Conservation (phyloP, 2,329 filamentous ascomycete species). For the Lojkania enalia region DNA sequence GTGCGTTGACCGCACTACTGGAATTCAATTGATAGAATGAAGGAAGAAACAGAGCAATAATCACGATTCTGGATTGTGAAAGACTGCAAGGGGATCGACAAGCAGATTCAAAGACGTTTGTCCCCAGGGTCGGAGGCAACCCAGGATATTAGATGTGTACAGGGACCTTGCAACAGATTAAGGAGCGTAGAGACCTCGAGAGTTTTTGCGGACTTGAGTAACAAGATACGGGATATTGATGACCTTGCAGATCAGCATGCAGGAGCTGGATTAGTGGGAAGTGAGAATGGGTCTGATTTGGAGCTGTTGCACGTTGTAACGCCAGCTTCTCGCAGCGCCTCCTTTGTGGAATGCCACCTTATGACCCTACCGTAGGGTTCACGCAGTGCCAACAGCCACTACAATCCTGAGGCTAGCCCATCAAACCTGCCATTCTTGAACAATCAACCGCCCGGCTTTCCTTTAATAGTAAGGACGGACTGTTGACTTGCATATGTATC, state of each 20-base stretch:
- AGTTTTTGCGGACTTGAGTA: background rate
- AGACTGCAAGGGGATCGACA: conserved; percentile 33
- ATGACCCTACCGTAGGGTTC: conserved; percentile 30
- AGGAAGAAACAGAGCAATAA: conserved; percentile 23
- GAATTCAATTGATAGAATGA: conserved; percentile 18
- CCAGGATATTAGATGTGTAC: conserved; percentile 11
- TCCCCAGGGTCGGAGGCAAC: background rate
- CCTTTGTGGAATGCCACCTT: conserved; percentile 33
- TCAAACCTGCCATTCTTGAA: conserved; percentile 13
- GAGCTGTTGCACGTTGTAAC: conserved; percentile 35
- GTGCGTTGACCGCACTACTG: conserved; percentile 26
- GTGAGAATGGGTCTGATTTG: conserved; percentile 27
- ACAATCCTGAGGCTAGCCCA: conserved; percentile 16
- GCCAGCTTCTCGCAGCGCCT: conserved; percentile 34
- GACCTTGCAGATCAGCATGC: conserved; percentile 29
- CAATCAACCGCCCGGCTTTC: too few relatives aligned
- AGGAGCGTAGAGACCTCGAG: conserved; percentile 13
- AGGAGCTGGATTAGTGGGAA: conserved; percentile 20
- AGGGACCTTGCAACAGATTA: conserved; percentile 21
- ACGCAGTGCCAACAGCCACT: conserved; percentile 26
- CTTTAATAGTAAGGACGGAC: too few relatives aligned
- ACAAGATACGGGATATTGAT: background rate
- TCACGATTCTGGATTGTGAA: conserved; percentile 30
- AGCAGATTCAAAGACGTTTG: conserved; percentile 3
- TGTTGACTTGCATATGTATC: conserved; percentile 21